phyloP scores from a whole-genome alignment of 2,329 filamentous ascomycete genomes.

The Sporothrix euskadiensis region DNA sequence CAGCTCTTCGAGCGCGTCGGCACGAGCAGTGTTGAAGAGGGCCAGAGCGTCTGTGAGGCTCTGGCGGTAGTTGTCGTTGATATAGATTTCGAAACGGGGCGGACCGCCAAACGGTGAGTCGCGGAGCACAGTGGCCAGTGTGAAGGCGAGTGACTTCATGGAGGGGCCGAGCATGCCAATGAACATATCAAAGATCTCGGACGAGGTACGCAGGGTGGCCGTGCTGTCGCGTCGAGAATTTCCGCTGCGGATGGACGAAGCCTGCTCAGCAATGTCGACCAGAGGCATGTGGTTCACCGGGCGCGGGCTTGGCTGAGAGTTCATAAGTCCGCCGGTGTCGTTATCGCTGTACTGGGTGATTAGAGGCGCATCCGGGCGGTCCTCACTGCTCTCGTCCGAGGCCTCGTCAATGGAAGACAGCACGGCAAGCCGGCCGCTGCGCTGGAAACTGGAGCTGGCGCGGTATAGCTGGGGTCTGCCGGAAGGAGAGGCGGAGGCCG shows the following conservation, averaged over 20 bases:
- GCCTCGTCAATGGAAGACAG: slow-evolving; percentile 65
- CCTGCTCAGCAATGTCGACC: not conserved
- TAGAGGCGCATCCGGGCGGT: slow-evolving; percentile 34
- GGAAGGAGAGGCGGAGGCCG: not conserved
- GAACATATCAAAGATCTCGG: slow-evolving; percentile 89
- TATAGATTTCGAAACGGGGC: slow-evolving; percentile 66
- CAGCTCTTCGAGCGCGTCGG: slow-evolving; percentile 72
- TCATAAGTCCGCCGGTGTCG: slow-evolving; percentile 5
- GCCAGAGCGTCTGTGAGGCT: slow-evolving; percentile 79
- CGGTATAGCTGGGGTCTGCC: slow-evolving; percentile 33
- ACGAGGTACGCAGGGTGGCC: slow-evolving; percentile 57
- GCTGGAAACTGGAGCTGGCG: slow-evolving; percentile 40
- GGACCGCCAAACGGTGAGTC: slow-evolving; percentile 78
- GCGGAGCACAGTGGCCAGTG: slow-evolving; percentile 81
- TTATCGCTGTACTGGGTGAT: not conserved
- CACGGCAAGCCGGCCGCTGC: slow-evolving; percentile 46
- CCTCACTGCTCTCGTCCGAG: slow-evolving; percentile 57
- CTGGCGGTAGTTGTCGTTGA: slow-evolving; percentile 76
- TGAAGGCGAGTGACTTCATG: slow-evolving; percentile 94
- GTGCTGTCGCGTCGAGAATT: slow-evolving; percentile 32
- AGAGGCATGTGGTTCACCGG: not conserved
- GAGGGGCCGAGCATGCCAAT: slow-evolving; percentile 86
- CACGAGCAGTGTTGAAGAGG: slow-evolving; percentile 74
- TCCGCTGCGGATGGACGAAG: slow-evolving; percentile 13
- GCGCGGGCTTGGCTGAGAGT: not conserved